Evolutionary conservation across 306 rosid species (phyloP), one percentile per base, ranked within the genome.

Genomic region (Datisca glomerata): DNA sequence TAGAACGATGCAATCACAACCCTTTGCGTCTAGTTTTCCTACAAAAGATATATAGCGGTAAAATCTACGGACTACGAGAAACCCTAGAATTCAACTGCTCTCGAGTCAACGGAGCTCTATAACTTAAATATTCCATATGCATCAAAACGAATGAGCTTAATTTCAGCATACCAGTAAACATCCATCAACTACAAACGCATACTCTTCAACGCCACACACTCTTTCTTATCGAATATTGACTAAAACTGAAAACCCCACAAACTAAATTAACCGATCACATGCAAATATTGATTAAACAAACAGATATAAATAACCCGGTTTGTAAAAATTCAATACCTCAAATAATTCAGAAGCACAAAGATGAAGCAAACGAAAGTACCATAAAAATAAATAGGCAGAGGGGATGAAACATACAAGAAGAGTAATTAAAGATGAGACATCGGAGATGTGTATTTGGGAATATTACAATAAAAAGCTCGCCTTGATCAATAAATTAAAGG

Each of bases 401-500:
- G 24, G 8, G 32, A 29, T 17, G 48, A 24, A 27, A 43, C 18
- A 47, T 14, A 23, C 24, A 59, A 20, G 17, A 22, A n/a, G 3
- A 45, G 37, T 27, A 18, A 63, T 28, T 60, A 76, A 24, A 69
- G 51, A 56, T 31, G 49, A 56, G 35, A 41, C 70, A 59, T 65
- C 39, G 43, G 38, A 27, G 68, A 55, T 48, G 52, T 50, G 40
- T 49, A 47, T 64, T 33, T 37, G 45, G 52, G 55, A 43, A 37
- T 36, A 11, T 31, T 11, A 56, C 49, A 33, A 46, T 49, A 18
- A 38, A 54, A 47, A 49, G 15, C 5, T 51, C 16, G 54, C 34
- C 52, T 43, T 54, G 77, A 69, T 65, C 68, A 61, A 60, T 55
- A 54, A 66, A 53, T 41, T 45, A 55, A 8, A 31, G 24, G 21